phyloP scores from a whole-genome alignment of 805 yeast genomes.

The Candida corydali region DNA sequence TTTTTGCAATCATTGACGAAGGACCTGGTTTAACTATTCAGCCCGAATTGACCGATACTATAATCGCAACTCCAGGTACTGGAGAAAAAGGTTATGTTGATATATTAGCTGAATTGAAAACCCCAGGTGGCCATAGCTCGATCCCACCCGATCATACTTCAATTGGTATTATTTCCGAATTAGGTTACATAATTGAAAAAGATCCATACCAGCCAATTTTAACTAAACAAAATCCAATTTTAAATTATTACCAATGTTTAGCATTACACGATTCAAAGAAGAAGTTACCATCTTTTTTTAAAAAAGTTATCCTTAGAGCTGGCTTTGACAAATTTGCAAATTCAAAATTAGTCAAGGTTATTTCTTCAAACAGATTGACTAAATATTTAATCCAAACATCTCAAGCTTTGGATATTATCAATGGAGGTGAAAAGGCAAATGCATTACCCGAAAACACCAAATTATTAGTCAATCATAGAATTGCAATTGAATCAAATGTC shows the following conservation, averaged over 20 bases:
- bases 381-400: constrained; percentile 32
- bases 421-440: constrained; percentile 39
- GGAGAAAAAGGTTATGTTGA: constrained; percentile 52
- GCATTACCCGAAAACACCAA: constrained; percentile 37
- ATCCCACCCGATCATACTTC: constrained; percentile 76
- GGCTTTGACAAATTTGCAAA: constrained; percentile 32
- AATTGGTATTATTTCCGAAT: constrained; percentile 66
- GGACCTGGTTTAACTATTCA: constrained; percentile 50
- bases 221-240: constrained; percentile 54
- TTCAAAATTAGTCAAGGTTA: constrained; percentile 20
- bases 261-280: constrained; percentile 45
- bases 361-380: constrained; percentile 17
- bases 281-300: constrained; percentile 18
- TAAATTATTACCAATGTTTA: constrained; percentile 55
- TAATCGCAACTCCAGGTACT: constrained; percentile 46
- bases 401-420: constrained; percentile 33
- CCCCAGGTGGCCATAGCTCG: constrained; percentile 79
- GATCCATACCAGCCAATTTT: constrained; percentile 48
- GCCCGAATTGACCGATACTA: constrained; percentile 43
- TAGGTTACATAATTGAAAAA: constrained; percentile 54
- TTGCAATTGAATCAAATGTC: constrained; percentile 28
- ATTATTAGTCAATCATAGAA: constrained; percentile 31
- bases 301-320: constrained; percentile 31
- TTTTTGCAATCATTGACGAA: constrained; percentile 68
- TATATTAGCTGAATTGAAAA: constrained; percentile 42